Evolutionary conservation across 305 asterid species (phyloP).

Genomic region (Fraxinus floribunda): DNA sequence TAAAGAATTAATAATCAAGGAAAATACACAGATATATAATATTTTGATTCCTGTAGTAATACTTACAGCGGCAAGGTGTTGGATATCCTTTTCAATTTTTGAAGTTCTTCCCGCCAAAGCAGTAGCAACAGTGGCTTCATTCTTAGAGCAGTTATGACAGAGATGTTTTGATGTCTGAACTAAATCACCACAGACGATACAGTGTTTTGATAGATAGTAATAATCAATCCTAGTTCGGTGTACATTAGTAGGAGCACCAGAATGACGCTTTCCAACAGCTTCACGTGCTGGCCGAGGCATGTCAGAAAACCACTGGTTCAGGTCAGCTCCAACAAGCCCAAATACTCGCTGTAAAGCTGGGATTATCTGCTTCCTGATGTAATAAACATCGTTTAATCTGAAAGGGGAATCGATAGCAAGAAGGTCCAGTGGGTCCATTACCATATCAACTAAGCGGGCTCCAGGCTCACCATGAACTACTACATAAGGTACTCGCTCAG

Average conservation of each 20-base stretch:
- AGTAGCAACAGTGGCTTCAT: conserved; percentile 58
- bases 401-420: conserved; percentile 71
- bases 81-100: conserved; percentile 76
- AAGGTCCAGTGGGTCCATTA: conserved; percentile 82
- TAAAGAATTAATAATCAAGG: neutral
- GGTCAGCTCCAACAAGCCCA: conserved; percentile 88
- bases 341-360: conserved; percentile 89
- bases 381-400: conserved; percentile 78
- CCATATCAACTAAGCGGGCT: conserved; percentile 86
- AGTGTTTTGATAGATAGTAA: conserved; percentile 82
- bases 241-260: conserved; percentile 38
- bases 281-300: conserved; percentile 82
- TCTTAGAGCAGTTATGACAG: conserved; percentile 61
- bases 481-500: conserved; percentile 88
- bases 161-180: conserved; percentile 69
- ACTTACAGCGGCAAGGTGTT: conserved; percentile 90
- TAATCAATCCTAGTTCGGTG: conserved; percentile 76
- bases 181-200: conserved; percentile 73
- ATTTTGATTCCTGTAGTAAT: conserved; percentile 12
- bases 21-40: neutral
- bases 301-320: conserved; percentile 79
- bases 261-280: conserved; percentile 53
- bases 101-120: conserved; percentile 81
- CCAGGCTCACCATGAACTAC: conserved; percentile 98
- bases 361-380: conserved; percentile 89